Evolutionary conservation across 805 yeast genomes (phyloP), one percentile per base, ranked within the genome.

Genomic region (Limtongia smithiae): DNA sequence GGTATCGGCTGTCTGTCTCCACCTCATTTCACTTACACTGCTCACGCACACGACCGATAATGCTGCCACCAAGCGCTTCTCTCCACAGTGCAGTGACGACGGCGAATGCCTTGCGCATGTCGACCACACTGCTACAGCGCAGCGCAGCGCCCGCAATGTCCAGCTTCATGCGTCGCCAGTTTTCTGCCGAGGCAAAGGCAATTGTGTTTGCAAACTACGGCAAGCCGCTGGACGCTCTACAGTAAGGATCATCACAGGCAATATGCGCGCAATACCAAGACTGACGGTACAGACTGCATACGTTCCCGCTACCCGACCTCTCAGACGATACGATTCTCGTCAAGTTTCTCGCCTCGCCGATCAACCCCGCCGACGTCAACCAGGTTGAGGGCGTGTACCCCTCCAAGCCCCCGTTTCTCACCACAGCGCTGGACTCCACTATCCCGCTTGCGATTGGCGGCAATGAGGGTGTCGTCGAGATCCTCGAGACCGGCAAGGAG

Each of bases 301-400:
- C 79, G 31, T 64, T 64, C 50, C 48, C 58, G 17, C 43, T 70
- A 17, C 58, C 62, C 17, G 66, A 63, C 20, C 69, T 71, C 3
- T 45, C 37, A 9, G 62, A 48, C 12, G 54, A 57, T 25, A 62
- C 82, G 45, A 71, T 87, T 12, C 68, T 87, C n/a, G 65, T 87
- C 47, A 76, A 81, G 60, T 69, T 88, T 1, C 63, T 89, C 33
- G 95, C 94, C 0, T 78, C 85, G 54, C 96, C 97, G 1, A 75
- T 90, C 55, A 90, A 90, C 63, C 97, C 97, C 0, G 84, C 95
- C 0, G 97, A 90, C 64, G 72, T 87, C 63, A 84, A 84, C 62
- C 96, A 89, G 66, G 72, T 82, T 35, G 86, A 82, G 64, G 97
- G 96, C 18, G 86, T 82, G 0, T 90, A 90, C 59, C 95, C 95